Percentiles rank a stretch among this genome's conserved stretches.
Conservation (phyloP, 2,329 filamentous ascomycete genomes). For the Trichophyton equinum region DNA sequence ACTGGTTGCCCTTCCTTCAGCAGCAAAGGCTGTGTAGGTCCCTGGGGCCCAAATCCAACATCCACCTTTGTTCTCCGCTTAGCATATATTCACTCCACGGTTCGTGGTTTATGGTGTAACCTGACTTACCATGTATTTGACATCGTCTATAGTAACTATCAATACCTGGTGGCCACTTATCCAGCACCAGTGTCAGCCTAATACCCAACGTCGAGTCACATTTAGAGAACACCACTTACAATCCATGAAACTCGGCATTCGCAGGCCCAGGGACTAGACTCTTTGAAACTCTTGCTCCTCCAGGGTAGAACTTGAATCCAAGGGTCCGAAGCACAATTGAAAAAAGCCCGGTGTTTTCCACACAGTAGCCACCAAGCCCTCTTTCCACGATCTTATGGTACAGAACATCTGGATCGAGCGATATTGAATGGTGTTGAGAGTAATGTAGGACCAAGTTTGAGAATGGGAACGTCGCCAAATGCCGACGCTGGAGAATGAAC, state of each 20-base stretch:
- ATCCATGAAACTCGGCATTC: constrained; percentile 34
- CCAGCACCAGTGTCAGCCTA: not conserved
- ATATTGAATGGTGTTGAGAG: constrained; percentile 37
- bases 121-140: constrained; percentile 29
- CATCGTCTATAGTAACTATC: constrained; percentile 43
- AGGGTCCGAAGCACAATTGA: constrained; percentile 40
- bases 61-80: constrained; percentile 34
- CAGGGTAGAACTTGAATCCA: constrained; percentile 43
- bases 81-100: not conserved
- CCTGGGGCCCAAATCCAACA: constrained; percentile 53
- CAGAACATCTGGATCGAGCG: constrained; percentile 38
- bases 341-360: constrained; percentile 47
- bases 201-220: not conserved
- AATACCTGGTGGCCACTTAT: constrained; percentile 45
- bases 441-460: constrained; percentile 47
- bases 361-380: constrained; percentile 46
- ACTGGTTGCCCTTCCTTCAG: constrained; percentile 33
- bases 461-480: constrained; percentile 41
- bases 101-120: not conserved
- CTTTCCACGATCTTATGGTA: constrained; percentile 42
- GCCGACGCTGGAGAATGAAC: constrained; percentile 28
- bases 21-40: constrained; percentile 45
- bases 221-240: constrained; percentile 25
- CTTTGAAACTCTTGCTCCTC: constrained; percentile 39
- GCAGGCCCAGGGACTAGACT: constrained; percentile 24